Evolutionary conservation across 2,329 filamentous ascomycete species (phyloP).

Genomic region (Penicillium sp.): DNA sequence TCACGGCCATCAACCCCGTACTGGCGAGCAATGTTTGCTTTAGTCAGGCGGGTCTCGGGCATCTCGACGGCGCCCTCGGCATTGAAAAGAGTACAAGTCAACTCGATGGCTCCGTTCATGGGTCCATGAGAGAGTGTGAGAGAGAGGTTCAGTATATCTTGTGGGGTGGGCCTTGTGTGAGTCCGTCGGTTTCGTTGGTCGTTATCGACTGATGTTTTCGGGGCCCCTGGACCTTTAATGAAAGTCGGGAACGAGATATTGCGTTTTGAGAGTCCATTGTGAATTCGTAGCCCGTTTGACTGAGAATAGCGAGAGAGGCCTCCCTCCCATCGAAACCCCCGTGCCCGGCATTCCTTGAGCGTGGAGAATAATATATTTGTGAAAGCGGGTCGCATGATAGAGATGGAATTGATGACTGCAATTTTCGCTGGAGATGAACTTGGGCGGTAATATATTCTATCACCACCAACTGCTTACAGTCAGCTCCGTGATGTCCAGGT

Average conservation of each 20-base stretch:
- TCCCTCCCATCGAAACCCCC: background rate
- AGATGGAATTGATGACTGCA: background rate
- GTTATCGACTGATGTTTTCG: background rate
- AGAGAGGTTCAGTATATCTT: constrained; percentile 15
- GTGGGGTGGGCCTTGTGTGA: background rate
- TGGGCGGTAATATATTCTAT: background rate
- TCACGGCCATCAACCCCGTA: constrained; percentile 33
- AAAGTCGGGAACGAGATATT: background rate
- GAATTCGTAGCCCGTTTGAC: background rate
- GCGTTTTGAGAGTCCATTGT: background rate
- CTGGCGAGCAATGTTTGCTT: constrained; percentile 20
- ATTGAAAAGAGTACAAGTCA: constrained; percentile 14
- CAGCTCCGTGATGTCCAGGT: no score
- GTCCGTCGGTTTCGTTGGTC: background rate
- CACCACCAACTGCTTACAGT: no score
- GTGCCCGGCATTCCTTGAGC: background rate
- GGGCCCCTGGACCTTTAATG: background rate
- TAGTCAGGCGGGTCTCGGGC: constrained; percentile 13
- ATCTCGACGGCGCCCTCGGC: constrained; percentile 1
- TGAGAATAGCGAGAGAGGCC: background rate
- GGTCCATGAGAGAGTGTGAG: constrained; percentile 13
- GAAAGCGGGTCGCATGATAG: background rate
- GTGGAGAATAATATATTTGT: background rate
- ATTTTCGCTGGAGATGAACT: no score
- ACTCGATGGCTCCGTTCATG: constrained; percentile 17